Evolutionary conservation across 768 basidiomycete genomes (phyloP).

Genomic region (Daedaleopsis sinensis): DNA sequence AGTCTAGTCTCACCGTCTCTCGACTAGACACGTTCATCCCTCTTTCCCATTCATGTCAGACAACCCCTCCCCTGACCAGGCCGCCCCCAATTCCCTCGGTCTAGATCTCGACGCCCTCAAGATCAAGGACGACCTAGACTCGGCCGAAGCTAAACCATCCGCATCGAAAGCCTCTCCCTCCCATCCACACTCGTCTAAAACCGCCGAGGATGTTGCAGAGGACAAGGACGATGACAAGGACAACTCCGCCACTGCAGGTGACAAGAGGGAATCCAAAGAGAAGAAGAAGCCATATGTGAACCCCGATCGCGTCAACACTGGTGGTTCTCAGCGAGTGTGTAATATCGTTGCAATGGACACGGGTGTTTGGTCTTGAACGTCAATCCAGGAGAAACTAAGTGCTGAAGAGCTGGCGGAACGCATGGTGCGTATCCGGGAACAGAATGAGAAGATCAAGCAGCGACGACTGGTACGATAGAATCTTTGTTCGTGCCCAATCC

Average conservation of each 20-base stretch:
- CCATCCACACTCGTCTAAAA: not conserved
- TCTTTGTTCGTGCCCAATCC: not conserved
- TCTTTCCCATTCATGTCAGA: constrained; percentile 21
- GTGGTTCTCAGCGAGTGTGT: constrained; percentile 71
- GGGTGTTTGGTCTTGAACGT: not conserved
- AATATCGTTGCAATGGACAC: not conserved
- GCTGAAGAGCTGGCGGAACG: constrained; percentile 69
- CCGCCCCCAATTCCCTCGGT: constrained; percentile 65
- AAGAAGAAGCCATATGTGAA: constrained; percentile 81
- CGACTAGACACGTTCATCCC: constrained; percentile 11
- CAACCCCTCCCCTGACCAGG: constrained; percentile 41
- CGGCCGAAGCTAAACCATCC: constrained; percentile 5
- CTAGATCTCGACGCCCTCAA: constrained; percentile 63
- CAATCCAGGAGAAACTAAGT: constrained; percentile 62
- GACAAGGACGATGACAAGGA: constrained; percentile 3
- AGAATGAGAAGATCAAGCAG: constrained; percentile 79
- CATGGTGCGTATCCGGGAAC: constrained; percentile 70
- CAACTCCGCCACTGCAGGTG: not conserved
- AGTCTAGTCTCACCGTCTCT: constrained; percentile 17
- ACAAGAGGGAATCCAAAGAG: constrained; percentile 34
- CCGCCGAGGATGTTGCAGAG: constrained; percentile 19
- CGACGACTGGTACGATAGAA: constrained; percentile 53
- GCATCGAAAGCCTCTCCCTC: constrained; percentile 11
- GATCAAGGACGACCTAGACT: constrained; percentile 34
- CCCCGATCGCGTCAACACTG: constrained; percentile 83